Evolutionary conservation across 2,329 filamentous ascomycete genomes (phyloP).

Genomic region (Dothistroma septosporum): DNA sequence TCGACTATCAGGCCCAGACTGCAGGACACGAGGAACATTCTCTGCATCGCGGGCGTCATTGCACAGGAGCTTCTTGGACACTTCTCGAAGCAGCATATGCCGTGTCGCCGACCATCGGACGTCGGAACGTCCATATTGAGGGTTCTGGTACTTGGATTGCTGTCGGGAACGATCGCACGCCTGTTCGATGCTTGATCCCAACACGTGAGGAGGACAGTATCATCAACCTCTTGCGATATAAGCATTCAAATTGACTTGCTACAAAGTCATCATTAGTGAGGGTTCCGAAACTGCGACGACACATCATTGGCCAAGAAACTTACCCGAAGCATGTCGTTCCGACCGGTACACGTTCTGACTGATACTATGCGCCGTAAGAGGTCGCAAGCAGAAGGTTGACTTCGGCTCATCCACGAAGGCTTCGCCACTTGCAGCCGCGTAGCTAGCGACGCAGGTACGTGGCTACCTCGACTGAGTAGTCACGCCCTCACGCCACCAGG

Average conservation of each 20-base stretch:
- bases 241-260: not conserved
- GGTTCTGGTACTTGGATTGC: not conserved
- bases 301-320: not conserved
- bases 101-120: not conserved
- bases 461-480: not conserved
- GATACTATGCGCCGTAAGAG: not conserved
- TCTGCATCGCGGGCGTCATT: not conserved
- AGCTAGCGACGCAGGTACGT: not conserved
- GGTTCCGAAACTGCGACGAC: not conserved
- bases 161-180: not conserved
- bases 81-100: not conserved
- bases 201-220: not conserved
- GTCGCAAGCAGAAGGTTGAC: not conserved
- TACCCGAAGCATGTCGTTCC: too few relatives aligned
- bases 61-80: not conserved
- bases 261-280: too few relatives aligned
- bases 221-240: not conserved
- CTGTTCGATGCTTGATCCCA: not conserved
- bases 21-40: not conserved
- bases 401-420: not conserved
- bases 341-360: not conserved
- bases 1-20: not conserved
- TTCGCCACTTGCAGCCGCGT: not conserved
- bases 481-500: not conserved
- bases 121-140: not conserved